A percentile compares a stretch with the other conserved stretches of the same genome.
Conservation (phyloP, 768 basidiomycete species). For the Crepidotus variabilis region DNA sequence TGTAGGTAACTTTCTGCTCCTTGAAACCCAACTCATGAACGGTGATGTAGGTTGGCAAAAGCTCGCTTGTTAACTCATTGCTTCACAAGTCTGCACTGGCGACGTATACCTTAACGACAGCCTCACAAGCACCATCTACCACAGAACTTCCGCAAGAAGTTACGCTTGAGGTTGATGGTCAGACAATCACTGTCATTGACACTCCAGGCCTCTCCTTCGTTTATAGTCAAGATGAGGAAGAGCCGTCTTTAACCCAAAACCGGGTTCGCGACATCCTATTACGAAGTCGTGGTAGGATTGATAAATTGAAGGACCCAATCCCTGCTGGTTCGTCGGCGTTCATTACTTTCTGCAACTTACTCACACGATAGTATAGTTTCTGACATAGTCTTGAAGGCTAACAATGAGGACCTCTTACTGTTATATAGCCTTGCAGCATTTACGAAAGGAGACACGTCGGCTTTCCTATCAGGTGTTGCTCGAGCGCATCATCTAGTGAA, state of each 20-base stretch:
- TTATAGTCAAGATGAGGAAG: conserved; percentile 28
- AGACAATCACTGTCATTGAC: conserved; percentile 68
- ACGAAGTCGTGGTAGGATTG: conserved; percentile 77
- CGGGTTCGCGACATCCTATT: conserved; percentile 73
- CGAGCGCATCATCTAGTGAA: conserved; percentile 72
- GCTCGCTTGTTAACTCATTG: conserved; percentile 80
- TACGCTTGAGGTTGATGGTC: conserved; percentile 41
- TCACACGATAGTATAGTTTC: conserved; percentile 40
- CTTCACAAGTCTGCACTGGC: conserved; percentile 45
- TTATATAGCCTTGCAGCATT: conserved; percentile 83
- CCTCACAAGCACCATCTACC: conserved; percentile 65
- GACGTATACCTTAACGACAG: conserved; percentile 53
- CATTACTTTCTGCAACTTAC: conserved; percentile 4
- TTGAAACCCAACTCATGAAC: not conserved
- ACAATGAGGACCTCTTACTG: conserved; percentile 85
- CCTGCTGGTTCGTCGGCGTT: conserved; percentile 55
- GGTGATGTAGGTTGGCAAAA: conserved; percentile 70
- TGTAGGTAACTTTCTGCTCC: conserved; percentile 37
- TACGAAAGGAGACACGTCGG: conserved; percentile 55
- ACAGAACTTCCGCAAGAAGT: conserved; percentile 67
- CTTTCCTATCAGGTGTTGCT: conserved; percentile 76
- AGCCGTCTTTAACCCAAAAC: conserved; percentile 21
- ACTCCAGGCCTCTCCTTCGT: conserved; percentile 80
- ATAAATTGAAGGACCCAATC: conserved; percentile 77
- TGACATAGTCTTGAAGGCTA: conserved; percentile 65